Evolutionary conservation across 208 protist species (phyloP).

Genomic region (Leishmania martiniquensis): DNA sequence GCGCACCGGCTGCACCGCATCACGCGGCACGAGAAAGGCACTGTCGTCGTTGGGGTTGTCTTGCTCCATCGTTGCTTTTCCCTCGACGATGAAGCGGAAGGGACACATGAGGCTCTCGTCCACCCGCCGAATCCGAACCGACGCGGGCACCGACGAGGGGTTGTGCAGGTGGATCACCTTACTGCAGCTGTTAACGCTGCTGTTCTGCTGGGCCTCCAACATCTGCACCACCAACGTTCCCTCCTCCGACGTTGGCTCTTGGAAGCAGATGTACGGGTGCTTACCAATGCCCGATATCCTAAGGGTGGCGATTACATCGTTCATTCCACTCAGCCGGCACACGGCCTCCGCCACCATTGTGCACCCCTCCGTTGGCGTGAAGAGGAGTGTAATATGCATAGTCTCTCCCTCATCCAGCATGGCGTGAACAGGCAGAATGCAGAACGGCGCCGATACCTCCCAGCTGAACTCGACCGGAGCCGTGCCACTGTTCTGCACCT

Average conservation of each 20-base stretch:
- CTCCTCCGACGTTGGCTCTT: conserved; percentile 8
- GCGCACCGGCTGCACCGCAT: conserved; percentile 41
- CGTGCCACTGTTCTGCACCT: conserved; percentile 82
- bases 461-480: conserved; percentile 80
- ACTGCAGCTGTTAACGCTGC: conserved; percentile 28
- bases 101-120: conserved; percentile 43
- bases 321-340: conserved; percentile 59
- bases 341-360: conserved; percentile 80
- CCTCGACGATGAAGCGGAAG: conserved; percentile 43
- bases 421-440: conserved; percentile 55
- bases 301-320: conserved; percentile 60
- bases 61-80: background rate
- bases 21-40: conserved; percentile 55
- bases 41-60: background rate
- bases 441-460: conserved; percentile 78
- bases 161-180: conserved; percentile 74
- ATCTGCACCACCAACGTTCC: conserved; percentile 52
- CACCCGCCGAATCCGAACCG: conserved; percentile 39
- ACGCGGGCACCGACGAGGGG: conserved; percentile 72
- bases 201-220: conserved; percentile 22
- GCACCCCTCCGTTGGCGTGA: conserved; percentile 78
- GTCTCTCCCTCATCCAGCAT: conserved; percentile 51
- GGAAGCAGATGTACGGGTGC: conserved; percentile 78
- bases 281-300: conserved; percentile 92
- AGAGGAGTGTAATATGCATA: conserved; percentile 52